phyloP scores from a whole-genome alignment of 2,329 filamentous ascomycete genomes.

The Claviceps lovelessii region DNA sequence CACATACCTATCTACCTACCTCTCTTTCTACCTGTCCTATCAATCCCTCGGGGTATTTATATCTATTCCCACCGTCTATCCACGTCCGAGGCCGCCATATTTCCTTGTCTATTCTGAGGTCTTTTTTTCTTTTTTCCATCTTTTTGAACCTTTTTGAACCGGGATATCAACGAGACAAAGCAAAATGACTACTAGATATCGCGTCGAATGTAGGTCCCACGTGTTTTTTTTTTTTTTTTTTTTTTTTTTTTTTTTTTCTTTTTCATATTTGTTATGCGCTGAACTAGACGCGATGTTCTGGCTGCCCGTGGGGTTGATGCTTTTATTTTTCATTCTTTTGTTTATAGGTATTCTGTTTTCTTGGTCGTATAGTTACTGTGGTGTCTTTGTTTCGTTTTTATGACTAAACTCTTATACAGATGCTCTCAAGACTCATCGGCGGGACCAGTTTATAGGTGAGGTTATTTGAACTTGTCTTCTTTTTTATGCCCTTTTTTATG shows the following conservation, averaged over 20 bases:
- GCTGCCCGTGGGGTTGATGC: neutral
- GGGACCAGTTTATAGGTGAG: conserved; percentile 74
- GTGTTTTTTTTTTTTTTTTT: neutral
- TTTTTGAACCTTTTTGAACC: too few relatives aligned
- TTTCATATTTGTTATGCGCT: neutral
- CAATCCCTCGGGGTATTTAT: too few relatives aligned
- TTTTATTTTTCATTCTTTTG: too few relatives aligned
- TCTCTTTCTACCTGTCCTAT: too few relatives aligned
- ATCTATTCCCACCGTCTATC: too few relatives aligned
- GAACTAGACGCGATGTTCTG: neutral
- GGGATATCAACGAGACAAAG: neutral
- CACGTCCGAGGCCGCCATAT: too few relatives aligned
- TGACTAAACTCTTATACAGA: conserved; percentile 22
- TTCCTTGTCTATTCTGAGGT: too few relatives aligned
- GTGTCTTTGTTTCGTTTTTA: neutral
- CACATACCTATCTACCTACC: too few relatives aligned
- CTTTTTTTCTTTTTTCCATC: too few relatives aligned
- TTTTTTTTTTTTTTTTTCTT: neutral
- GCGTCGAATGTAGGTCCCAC: conserved; percentile 54
- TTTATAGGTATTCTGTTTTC: neutral
- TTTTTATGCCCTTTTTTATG: too few relatives aligned
- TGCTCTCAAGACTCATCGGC: conserved; percentile 66
- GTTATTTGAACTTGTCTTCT: neutral
- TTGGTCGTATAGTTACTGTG: neutral
- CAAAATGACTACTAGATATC: conserved; percentile 49